These are phyloP conservation scores for Kappamyces sp. DNA, from an alignment of 192 early-diverging fungal species.

Conservation along the genomic window DNA sequence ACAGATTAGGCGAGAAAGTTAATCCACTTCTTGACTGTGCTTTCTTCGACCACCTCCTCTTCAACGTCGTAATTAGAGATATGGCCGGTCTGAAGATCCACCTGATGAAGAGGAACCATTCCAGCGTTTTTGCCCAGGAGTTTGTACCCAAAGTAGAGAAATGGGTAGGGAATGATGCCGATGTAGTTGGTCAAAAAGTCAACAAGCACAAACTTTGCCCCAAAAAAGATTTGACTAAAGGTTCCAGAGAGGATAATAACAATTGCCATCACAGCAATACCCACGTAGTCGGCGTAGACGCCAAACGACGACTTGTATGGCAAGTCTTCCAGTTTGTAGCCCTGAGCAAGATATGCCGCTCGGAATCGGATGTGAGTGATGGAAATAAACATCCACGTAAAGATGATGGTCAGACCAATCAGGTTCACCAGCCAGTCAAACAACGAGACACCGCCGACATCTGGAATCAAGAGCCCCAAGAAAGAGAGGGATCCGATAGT, in stretches of 20 bases:
- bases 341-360: constrained; percentile 9
- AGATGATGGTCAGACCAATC: constrained; percentile 26
- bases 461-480: constrained; percentile 45
- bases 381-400: constrained; percentile 29
- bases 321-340: constrained; percentile 6
- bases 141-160: constrained; percentile 62
- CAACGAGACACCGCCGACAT: constrained; percentile 31
- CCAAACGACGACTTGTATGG: constrained; percentile 8
- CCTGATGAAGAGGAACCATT: neutral
- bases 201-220: neutral
- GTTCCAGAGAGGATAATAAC: constrained; percentile 16
- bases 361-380: constrained; percentile 31
- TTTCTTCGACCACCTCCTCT: too few species aligned
- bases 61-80: neutral
- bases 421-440: constrained; percentile 50
- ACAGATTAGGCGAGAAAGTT: too few species aligned
- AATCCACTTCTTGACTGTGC: too few species aligned
- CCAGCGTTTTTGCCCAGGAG: constrained; percentile 7
- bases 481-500: constrained; percentile 57
- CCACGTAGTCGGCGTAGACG: constrained; percentile 14
- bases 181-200: constrained; percentile 31
- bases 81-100: neutral
- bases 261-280: constrained; percentile 12
- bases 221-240: neutral
- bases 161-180: constrained; percentile 57